phyloP scores from a whole-genome alignment of 192 early-diverging fungal species.

The Phlyctochytrium arcticum region DNA sequence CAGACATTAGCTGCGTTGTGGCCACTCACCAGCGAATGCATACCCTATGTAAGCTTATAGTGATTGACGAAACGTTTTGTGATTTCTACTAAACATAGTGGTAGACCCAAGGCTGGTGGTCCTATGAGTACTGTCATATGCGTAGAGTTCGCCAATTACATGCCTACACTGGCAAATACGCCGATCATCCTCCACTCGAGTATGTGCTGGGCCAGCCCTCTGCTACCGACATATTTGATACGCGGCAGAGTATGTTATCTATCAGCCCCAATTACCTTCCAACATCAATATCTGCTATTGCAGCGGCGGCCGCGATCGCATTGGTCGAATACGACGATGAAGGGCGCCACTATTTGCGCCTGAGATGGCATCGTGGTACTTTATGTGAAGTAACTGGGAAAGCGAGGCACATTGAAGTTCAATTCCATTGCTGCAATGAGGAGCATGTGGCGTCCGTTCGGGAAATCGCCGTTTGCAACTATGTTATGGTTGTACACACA shows the following conservation, averaged over 20 bases:
- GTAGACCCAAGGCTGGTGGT: constrained; percentile 61
- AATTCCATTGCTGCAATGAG: constrained; percentile 76
- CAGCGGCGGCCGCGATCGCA: constrained; percentile 24
- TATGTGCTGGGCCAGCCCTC: constrained; percentile 20
- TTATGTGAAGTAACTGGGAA: constrained; percentile 69
- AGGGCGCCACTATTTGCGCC: constrained; percentile 56
- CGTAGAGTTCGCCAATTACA: constrained; percentile 61
- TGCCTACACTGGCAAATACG: constrained; percentile 31
- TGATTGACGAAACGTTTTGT: no score
- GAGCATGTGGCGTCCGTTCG: constrained; percentile 63
- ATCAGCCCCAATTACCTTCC: no score
- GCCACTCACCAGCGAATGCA: background rate
- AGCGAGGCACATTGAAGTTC: constrained; percentile 69
- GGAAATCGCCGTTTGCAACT: constrained; percentile 69
- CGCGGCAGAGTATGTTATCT: background rate
- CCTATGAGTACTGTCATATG: constrained; percentile 82
- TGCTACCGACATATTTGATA: background rate
- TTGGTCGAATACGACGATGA: constrained; percentile 32
- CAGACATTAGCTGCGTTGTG: background rate
- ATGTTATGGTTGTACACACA: constrained; percentile 75
- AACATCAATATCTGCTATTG: constrained; percentile 14
- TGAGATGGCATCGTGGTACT: constrained; percentile 70
- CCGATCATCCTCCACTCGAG: constrained; percentile 6
- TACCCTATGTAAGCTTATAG: no score
- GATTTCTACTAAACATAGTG: no score